Percentiles rank a stretch among this genome's conserved stretches.
Conservation (phyloP, 352 stramenopile genomes). For the Pseudoperonospora humuli region DNA sequence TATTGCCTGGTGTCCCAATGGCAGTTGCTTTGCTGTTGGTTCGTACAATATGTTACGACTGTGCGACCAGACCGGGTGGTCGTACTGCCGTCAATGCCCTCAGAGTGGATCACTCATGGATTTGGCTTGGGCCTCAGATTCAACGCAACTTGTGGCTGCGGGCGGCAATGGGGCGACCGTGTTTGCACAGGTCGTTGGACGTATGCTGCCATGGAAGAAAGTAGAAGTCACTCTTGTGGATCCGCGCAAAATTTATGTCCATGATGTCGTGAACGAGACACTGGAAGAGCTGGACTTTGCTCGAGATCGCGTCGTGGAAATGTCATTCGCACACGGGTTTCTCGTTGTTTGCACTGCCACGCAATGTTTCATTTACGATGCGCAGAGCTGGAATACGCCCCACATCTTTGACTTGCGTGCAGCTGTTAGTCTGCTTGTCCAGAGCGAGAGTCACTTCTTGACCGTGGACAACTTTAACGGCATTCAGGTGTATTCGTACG, state of each 20-base stretch:
- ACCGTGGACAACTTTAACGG: conserved; percentile 84
- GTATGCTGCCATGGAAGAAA: conserved; percentile 83
- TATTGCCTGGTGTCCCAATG: conserved; percentile 88
- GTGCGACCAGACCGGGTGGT: conserved; percentile 91
- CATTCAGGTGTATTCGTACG: conserved; percentile 89
- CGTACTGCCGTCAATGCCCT: too few relatives aligned
- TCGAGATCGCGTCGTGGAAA: conserved; percentile 88
- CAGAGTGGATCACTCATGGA: too few relatives aligned
- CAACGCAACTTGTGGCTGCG: too few relatives aligned
- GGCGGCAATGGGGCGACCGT: too few relatives aligned
- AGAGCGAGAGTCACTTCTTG: too few relatives aligned
- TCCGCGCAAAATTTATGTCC: conserved; percentile 83
- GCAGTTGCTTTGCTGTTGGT: conserved; percentile 88
- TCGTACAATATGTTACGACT: conserved; percentile 90
- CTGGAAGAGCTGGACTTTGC: conserved; percentile 90
- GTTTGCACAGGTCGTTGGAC: conserved; percentile 85
- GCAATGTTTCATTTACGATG: conserved; percentile 90
- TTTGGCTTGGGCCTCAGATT: too few relatives aligned
- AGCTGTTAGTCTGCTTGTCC: too few relatives aligned
- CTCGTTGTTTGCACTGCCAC: conserved; percentile 89
- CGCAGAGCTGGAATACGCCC: conserved; percentile 89
- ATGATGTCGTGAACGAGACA: conserved; percentile 86
- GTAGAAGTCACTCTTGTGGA: conserved; percentile 77
- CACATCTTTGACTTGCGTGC: conserved; percentile 89
- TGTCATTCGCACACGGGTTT: conserved; percentile 87